phyloP scores from a whole-genome alignment of 1,139 yeast genomes.

The Pneumocystis sp. region DNA sequence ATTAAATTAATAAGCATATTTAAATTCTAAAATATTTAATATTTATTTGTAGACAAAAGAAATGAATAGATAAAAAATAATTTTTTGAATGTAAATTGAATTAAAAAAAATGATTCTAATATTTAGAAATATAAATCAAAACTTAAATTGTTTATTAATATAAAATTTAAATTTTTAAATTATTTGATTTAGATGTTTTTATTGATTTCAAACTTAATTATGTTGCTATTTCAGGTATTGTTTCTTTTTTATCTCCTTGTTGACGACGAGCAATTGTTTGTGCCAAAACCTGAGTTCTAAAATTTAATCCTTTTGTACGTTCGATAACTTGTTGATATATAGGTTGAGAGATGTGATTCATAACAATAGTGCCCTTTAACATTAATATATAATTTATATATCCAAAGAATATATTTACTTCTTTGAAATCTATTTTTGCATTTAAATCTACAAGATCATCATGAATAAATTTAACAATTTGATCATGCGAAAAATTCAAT shows the following conservation, averaged over 20 bases:
- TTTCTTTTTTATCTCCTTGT: not conserved
- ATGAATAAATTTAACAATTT: slow-evolving; percentile 34
- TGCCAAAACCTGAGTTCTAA: slow-evolving; percentile 38
- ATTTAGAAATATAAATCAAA: not conserved
- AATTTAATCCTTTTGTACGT: slow-evolving; percentile 44
- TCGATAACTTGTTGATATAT: slow-evolving; percentile 46
- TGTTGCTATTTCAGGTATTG: not conserved
- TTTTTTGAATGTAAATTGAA: not conserved
- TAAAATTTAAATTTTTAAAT: not conserved
- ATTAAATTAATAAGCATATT: no score
- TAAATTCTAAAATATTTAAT: no score
- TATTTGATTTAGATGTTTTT: not conserved
- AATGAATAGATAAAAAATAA: no score
- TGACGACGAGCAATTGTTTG: slow-evolving; percentile 20
- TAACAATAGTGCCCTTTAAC: slow-evolving; percentile 29
- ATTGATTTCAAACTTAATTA: not conserved
- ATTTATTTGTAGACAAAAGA: no score
- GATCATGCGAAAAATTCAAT: not conserved
- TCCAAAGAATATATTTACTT: not conserved
- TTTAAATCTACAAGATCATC: slow-evolving; percentile 26
- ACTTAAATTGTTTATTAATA: not conserved
- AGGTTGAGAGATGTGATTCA: slow-evolving; percentile 32
- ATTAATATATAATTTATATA: not conserved
- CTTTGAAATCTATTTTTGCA: slow-evolving; percentile 2
- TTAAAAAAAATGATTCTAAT: not conserved